Percentiles rank a stretch among this genome's conserved stretches.
Conservation (phyloP, 805 yeast genomes). For the Yamadazyma scolyti region DNA sequence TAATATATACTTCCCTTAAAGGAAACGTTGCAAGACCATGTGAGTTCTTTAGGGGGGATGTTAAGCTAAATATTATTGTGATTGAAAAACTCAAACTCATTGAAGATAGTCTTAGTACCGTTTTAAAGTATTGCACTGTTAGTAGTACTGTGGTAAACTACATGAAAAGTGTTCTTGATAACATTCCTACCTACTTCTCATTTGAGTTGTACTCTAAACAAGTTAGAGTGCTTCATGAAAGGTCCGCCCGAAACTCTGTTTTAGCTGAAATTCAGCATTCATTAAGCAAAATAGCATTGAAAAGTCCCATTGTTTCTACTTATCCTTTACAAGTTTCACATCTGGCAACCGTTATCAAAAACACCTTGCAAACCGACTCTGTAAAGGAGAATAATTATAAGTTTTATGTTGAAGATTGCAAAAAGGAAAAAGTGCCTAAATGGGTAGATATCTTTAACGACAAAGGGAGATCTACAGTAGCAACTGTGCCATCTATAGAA, state of each 20-base stretch:
- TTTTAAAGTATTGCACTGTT: conserved; percentile 7
- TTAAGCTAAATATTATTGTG: conserved; percentile 1
- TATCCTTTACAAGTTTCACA: too few species aligned
- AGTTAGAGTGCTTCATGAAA: conserved; percentile 4
- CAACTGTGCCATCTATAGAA: too few species aligned
- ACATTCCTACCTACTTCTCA: conserved; percentile 9
- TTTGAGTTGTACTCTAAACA: conserved; percentile 6
- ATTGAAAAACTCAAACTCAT: conserved; percentile 7
- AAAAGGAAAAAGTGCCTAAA: too few species aligned
- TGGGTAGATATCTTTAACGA: too few species aligned
- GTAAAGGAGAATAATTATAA: too few species aligned
- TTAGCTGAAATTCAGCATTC: background rate
- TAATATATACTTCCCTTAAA: background rate
- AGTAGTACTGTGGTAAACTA: conserved; percentile 4
- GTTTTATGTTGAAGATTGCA: too few species aligned
- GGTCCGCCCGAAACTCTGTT: too few species aligned
- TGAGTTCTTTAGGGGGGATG: conserved; percentile 9
- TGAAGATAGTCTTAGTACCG: background rate
- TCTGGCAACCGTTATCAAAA: too few species aligned
- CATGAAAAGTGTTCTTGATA: conserved; percentile 2
- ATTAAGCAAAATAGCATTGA: background rate
- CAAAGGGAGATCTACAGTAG: too few species aligned
- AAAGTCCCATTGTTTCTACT: too few species aligned
- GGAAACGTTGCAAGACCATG: conserved; percentile 4
- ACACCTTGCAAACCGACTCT: too few species aligned